Evolutionary conservation across 177 flowering plant genomes (phyloP).

Genomic region (Tripterygium wilfordii): DNA sequence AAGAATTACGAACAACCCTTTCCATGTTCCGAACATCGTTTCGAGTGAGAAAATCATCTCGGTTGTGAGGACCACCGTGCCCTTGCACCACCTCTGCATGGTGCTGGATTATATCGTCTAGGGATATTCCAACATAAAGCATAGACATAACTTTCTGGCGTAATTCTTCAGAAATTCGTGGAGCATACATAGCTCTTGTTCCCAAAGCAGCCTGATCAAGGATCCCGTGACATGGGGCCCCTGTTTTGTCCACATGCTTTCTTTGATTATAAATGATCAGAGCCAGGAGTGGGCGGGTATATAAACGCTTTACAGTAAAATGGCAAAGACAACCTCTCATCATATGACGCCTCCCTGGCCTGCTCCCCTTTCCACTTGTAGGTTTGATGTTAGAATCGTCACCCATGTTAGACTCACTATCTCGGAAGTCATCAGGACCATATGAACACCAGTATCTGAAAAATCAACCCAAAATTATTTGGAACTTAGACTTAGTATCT

Average conservation of each 20-base stretch:
- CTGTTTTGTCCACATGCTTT: slow-evolving; percentile 48
- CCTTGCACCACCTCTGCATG: slow-evolving; percentile 42
- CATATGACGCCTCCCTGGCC: slow-evolving; percentile 64
- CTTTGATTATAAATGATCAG: slow-evolving; percentile 58
- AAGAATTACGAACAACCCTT: slow-evolving; percentile 32
- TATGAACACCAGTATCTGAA: slow-evolving; percentile 66
- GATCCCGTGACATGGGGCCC: slow-evolving; percentile 54
- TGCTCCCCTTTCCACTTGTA: slow-evolving; percentile 53
- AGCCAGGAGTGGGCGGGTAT: slow-evolving; percentile 55
- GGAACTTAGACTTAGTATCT: no score
- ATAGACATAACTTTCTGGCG: slow-evolving; percentile 53
- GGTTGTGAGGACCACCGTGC: slow-evolving; percentile 52
- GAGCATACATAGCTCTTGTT: slow-evolving; percentile 61
- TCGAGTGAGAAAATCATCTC: slow-evolving; percentile 56
- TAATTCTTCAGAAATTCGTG: slow-evolving; percentile 51
- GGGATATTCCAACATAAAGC: slow-evolving; percentile 49
- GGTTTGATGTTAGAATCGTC: slow-evolving; percentile 35
- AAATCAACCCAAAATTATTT: not conserved
- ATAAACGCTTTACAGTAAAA: slow-evolving; percentile 56
- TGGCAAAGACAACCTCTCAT: slow-evolving; percentile 72
- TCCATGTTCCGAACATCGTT: slow-evolving; percentile 58
- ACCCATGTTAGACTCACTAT: slow-evolving; percentile 27
- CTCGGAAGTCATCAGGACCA: slow-evolving; percentile 64
- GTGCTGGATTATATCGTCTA: slow-evolving; percentile 46
- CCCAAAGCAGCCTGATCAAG: slow-evolving; percentile 57